Evolutionary conservation across 2,329 filamentous ascomycete genomes (phyloP).

Genomic region (Colletotrichum kahawae): DNA sequence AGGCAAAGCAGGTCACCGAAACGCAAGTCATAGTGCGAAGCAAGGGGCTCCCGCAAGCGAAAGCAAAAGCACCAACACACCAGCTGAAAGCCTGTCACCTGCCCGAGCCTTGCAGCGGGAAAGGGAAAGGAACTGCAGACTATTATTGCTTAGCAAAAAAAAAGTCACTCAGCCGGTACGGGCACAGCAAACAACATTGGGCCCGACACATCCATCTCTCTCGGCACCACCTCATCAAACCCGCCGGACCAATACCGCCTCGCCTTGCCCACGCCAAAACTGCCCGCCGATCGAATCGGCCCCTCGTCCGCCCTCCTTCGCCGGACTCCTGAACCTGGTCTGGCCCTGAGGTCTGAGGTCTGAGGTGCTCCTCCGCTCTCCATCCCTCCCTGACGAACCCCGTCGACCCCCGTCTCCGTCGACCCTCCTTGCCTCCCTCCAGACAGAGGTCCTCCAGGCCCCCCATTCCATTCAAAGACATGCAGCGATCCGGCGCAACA

Average conservation of each 20-base stretch:
- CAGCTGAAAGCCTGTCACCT: neutral
- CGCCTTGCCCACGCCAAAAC: neutral
- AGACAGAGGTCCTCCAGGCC: neutral
- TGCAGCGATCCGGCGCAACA: slow-evolving; percentile 23
- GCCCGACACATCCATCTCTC: neutral
- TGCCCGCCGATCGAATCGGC: slow-evolving; percentile 11
- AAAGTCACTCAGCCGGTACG: neutral
- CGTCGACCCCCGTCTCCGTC: neutral
- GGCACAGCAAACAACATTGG: neutral
- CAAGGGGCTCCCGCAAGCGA: slow-evolving; percentile 1
- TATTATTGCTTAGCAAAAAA: neutral
- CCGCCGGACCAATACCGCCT: slow-evolving; percentile 10
- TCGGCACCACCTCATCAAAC: slow-evolving; percentile 3
- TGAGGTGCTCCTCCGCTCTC: neutral
- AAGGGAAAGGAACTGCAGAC: neutral
- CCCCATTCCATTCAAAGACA: slow-evolving; percentile 13
- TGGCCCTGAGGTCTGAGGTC: neutral
- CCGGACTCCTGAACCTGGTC: slow-evolving; percentile 11
- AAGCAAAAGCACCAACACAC: neutral
- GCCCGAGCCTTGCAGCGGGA: neutral
- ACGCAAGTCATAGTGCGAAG: slow-evolving; percentile 7
- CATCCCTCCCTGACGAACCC: slow-evolving; percentile 2
- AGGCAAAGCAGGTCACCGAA: slow-evolving; percentile 6
- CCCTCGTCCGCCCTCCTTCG: slow-evolving; percentile 12
- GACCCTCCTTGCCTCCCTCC: neutral